Evolutionary conservation across 75 land plant genomes (phyloP).

Genomic region (Pinus albicaulis): DNA sequence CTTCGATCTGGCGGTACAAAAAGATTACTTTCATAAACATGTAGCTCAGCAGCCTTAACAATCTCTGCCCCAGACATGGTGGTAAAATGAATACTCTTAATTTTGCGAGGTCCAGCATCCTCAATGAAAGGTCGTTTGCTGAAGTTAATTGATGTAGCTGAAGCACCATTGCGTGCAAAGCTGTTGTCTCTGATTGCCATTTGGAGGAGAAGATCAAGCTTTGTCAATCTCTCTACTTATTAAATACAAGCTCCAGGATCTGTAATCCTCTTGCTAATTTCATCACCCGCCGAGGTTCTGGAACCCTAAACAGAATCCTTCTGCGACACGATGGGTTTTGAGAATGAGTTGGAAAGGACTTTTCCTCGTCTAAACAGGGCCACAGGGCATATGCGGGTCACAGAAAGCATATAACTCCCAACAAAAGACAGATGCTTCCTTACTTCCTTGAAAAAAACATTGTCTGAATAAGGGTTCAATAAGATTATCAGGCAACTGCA

Average conservation of each 20-base stretch:
- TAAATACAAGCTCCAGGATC: not conserved
- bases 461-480: no score
- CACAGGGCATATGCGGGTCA: no score
- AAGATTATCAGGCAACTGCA: no score
- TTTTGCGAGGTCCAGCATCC: slow-evolving; percentile 43
- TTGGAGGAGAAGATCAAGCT: not conserved
- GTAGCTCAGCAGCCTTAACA: slow-evolving; percentile 33
- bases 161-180: no score
- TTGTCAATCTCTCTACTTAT: not conserved
- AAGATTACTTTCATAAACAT: slow-evolving; percentile 30
- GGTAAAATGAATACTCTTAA: slow-evolving; percentile 35
- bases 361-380: no score
- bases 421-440: no score
- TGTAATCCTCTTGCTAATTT: not conserved
- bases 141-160: slow-evolving; percentile 21
- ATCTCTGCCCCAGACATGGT: slow-evolving; percentile 43
- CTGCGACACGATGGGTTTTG: no score
- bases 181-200: not conserved
- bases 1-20: slow-evolving; percentile 27
- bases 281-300: no score
- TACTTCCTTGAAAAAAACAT: no score
- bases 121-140: slow-evolving; percentile 33
- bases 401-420: no score
- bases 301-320: no score
- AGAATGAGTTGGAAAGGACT: no score